Base-by-base conservation (phyloP, 2,329 filamentous ascomycete genomes). In the Verticillium isaacii region DNA sequence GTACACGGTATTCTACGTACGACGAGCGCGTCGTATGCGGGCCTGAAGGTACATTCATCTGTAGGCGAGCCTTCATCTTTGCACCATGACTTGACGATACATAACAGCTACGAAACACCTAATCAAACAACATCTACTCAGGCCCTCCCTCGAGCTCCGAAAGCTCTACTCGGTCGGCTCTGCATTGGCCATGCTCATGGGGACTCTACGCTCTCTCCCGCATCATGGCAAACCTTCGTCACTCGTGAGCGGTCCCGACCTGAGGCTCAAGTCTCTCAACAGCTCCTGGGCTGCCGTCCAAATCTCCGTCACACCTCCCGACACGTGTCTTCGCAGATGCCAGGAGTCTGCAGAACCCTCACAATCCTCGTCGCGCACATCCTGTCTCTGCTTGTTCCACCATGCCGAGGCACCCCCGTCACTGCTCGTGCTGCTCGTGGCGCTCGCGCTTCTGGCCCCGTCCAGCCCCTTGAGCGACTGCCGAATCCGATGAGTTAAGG, bases 261-360 rank as follows among this genome's bases (percentile, higher is more conserved):
- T 55, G 41, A 63, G 62, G n/a, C 66, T 68, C 15, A 70, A 65
- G 37, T 69, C 61, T 60, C 63, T 59, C 37, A 75, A 59, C 36
- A 76, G 55, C 59, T 74, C 69, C 57, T 74, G 68, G 2, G 68
- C 70, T 29, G 68, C 70, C 62, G 69, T 69, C 73, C 73, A 74
- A 36, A 75, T 65, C 58, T 73, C 68, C 29, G 71, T 66, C 5
- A 63, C 67, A 15, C 62, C 65, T 37, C 67, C 62, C 2, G 56
- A 60, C 45, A 59, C 32, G n/a, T 57, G 12, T 32, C 32, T 39
- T 17, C 39, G 45, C 11, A 56, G 29, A 2, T 58, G 32, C 15
- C 14, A 15, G 15, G 1, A 32, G 15, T 34, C 45, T 50, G n/a
- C 29, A 5, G 17, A n/a, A 17, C 12, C 23, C 11, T 39, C n/a